Conservation (phyloP, 1,284 basidiomycete genomes). For the Pseudozyma tsukubaensis region DNA sequence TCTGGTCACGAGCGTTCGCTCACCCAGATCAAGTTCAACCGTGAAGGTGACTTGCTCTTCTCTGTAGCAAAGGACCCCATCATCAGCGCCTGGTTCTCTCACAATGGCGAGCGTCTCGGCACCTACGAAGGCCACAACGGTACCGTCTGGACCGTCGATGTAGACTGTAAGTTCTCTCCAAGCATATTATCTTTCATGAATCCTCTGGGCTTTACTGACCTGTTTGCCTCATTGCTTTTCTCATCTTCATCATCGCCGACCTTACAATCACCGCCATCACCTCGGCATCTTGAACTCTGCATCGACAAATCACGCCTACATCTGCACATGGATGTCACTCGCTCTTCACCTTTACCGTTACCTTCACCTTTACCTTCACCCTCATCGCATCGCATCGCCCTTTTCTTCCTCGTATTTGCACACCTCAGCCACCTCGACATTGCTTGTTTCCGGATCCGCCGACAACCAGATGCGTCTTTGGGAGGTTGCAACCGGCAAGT, state of each 20-base stretch:
- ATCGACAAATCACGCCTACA: neutral
- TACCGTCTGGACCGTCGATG: conserved; percentile 94
- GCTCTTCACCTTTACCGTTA: neutral
- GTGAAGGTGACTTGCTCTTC: conserved; percentile 94
- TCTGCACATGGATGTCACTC: neutral
- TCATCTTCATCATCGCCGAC: too few species aligned
- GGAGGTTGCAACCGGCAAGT: conserved; percentile 89
- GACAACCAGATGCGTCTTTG: conserved; percentile 94
- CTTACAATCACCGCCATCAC: too few species aligned
- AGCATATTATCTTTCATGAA: neutral
- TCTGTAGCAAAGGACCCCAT: conserved; percentile 94
- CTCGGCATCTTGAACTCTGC: neutral
- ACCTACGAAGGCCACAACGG: conserved; percentile 98
- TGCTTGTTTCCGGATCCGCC: conserved; percentile 83
- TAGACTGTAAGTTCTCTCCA: conserved; percentile 74
- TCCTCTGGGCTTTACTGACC: conserved; percentile 1
- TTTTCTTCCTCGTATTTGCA: conserved; percentile 66
- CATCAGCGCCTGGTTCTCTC: conserved; percentile 98
- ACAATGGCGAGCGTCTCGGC: conserved; percentile 96
- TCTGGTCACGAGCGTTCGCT: conserved; percentile 95
- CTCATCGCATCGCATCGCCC: neutral
- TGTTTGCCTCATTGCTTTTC: too few species aligned
- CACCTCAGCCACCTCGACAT: conserved; percentile 78
- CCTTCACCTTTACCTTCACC: neutral
- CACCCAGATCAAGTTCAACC: conserved; percentile 82